Base-by-base conservation (phyloP, 495 filamentous ascomycete genomes). In the Penicillium dipodomyicola region DNA sequence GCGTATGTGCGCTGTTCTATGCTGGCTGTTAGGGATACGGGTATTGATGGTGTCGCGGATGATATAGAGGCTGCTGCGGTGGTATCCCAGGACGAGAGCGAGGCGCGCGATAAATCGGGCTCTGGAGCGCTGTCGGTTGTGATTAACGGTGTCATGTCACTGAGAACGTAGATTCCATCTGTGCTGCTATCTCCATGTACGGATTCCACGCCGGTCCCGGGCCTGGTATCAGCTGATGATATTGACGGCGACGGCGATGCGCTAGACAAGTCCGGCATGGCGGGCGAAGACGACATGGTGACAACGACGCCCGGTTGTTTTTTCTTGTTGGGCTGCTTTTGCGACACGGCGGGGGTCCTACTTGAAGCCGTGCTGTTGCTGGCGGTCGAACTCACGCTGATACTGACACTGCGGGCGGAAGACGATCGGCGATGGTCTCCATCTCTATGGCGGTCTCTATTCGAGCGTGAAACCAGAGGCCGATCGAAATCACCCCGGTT, bases 1-100 rank as follows among this genome's bases (percentile, higher is more conserved):
- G 58, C 56, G 56, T 77, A 77, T 29, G 58, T 56, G 30, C 63
- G 57, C n/a, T 56, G 60, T 5, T 52, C 43, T 42, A 37, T 49
- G 23, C 57, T 23, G 45, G 14, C 29, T 52, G 10, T 30, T 5
- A 32, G 20, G 37, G 30, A 29, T 11, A 17, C 12, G 2, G 39
- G 42, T 12, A 47, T 32, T 12, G 54, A 57, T 1, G 41, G 35
- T 17, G 41, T 20, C 3, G 40, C 39, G 10, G 50, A 61, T 20
- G 29, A 44, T 32, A 46, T 27, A 25, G 60, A 56, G 33, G 12
- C 33, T 17, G 62, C 54, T 32, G 61, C 54, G 3, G 63, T 39
- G 6, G 57, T 58, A 23, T 54, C 53, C 59, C 65, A 65, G 42
- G 41, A 74, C 22, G 53, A 74, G 27, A 56, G 68, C 30, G 49